Conservation (phyloP, 306 rosid genomes). For the Styphnolobium japonicum region DNA sequence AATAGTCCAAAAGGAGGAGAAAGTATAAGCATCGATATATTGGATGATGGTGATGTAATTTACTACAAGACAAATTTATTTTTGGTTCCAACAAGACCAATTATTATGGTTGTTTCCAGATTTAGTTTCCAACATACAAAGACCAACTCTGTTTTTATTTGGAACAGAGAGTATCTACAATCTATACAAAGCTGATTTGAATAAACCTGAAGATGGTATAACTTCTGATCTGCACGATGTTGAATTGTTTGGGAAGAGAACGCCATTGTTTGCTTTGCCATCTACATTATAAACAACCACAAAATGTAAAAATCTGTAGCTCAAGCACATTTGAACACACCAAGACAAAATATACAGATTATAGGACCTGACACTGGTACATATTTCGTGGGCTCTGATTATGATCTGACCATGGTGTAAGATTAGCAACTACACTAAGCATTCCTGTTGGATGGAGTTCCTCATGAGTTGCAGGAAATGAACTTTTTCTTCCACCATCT, state of each 20-base stretch:
- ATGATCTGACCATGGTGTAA: slow-evolving; percentile 97
- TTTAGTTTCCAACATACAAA: slow-evolving; percentile 13
- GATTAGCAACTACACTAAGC: slow-evolving; percentile 95
- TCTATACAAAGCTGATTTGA: slow-evolving; percentile 21
- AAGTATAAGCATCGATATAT: not conserved
- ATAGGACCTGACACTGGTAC: slow-evolving; percentile 95
- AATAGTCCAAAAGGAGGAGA: not conserved
- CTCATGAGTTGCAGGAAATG: slow-evolving; percentile 90
- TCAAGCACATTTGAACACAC: not conserved
- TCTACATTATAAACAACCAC: slow-evolving; percentile 43
- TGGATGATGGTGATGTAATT: not conserved
- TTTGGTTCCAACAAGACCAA: too few species aligned
- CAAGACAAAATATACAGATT: not conserved
- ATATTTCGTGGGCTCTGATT: slow-evolving; percentile 98
- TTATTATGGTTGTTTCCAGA: not conserved
- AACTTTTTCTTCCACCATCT: slow-evolving; percentile 84
- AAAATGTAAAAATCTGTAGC: slow-evolving; percentile 6
- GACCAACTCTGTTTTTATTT: not conserved
- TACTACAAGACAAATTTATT: slow-evolving; percentile 7
- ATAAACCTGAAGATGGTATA: slow-evolving; percentile 92
- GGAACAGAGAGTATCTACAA: not conserved
- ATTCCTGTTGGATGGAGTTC: slow-evolving; percentile 97
- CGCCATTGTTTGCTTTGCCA: slow-evolving; percentile 99
- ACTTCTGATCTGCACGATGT: slow-evolving; percentile 89
- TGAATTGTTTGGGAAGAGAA: slow-evolving; percentile 78